A percentile compares a stretch with the other conserved stretches of the same genome.
Evolutionary conservation across 2,329 filamentous ascomycete species (phyloP).

Genomic region (Hymenotorrendiella dingleyae): DNA sequence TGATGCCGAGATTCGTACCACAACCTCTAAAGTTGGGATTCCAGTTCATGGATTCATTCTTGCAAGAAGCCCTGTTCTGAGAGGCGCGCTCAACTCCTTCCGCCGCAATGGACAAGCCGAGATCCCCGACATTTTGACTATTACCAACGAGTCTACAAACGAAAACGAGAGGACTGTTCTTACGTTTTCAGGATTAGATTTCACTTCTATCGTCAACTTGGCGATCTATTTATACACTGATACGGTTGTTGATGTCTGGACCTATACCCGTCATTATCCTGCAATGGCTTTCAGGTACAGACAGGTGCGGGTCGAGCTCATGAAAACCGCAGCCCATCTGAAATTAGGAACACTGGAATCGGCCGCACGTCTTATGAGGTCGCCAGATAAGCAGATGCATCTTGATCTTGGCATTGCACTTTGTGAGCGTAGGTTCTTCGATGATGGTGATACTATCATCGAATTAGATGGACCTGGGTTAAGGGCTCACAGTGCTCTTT

Average conservation of each 20-base stretch:
- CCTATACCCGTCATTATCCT: conserved; percentile 58
- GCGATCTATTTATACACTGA: conserved; percentile 79
- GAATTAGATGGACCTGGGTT: conserved; percentile 71
- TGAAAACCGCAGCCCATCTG: conserved; percentile 71
- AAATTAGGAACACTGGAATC: conserved; percentile 68
- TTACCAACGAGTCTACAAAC: conserved; percentile 41
- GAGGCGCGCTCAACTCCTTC: conserved; percentile 54
- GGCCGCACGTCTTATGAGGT: conserved; percentile 68
- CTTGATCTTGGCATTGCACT: conserved; percentile 67
- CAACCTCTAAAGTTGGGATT: conserved; percentile 64
- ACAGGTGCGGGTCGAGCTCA: conserved; percentile 76
- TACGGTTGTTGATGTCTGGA: conserved; percentile 77
- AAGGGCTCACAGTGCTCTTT: conserved; percentile 67
- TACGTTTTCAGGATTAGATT: conserved; percentile 64
- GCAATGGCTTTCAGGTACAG: conserved; percentile 67
- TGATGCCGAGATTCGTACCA: conserved; percentile 41
- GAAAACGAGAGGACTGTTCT: conserved; percentile 45
- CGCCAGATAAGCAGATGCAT: conserved; percentile 57
- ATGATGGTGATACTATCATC: conserved; percentile 72
- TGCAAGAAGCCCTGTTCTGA: conserved; percentile 63
- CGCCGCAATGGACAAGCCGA: conserved; percentile 48
- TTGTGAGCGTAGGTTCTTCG: conserved; percentile 63
- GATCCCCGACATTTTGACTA: conserved; percentile 53
- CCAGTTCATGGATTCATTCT: conserved; percentile 82
- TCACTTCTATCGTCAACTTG: conserved; percentile 74